Evolutionary conservation across 2,329 filamentous ascomycete genomes (phyloP).

Genomic region (Diaporthe longicolla): DNA sequence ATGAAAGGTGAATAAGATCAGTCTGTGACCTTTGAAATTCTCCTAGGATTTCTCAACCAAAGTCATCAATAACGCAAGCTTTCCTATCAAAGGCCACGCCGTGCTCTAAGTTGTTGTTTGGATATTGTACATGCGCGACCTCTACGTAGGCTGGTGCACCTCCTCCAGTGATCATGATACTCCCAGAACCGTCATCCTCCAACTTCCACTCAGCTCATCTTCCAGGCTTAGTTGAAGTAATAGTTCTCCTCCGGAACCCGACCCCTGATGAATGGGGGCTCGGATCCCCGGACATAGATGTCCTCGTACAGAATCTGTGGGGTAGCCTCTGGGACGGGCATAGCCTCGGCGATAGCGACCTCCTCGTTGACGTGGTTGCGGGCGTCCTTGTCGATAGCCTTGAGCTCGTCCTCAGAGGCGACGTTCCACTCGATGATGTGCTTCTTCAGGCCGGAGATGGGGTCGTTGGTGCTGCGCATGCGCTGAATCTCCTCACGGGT

Average conservation of each 20-base stretch:
- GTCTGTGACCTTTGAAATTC: background rate
- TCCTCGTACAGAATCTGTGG: slow-evolving; percentile 93
- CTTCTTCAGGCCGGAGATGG: slow-evolving; percentile 97
- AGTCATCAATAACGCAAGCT: slow-evolving; percentile 32
- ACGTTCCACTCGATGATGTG: slow-evolving; percentile 98
- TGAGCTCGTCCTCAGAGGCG: slow-evolving; percentile 93
- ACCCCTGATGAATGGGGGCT: slow-evolving; percentile 90
- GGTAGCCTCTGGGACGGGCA: slow-evolving; percentile 83
- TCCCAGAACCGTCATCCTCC: slow-evolving; percentile 13
- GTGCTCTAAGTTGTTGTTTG: slow-evolving; percentile 37
- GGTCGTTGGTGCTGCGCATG: slow-evolving; percentile 99
- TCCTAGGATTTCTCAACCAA: background rate
- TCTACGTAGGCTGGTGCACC: slow-evolving; percentile 16
- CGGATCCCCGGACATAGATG: slow-evolving; percentile 90
- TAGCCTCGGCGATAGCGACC: slow-evolving; percentile 90
- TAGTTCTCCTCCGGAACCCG: slow-evolving; percentile 93
- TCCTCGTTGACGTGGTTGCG: slow-evolving; percentile 88
- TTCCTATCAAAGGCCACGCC: slow-evolving; percentile 29
- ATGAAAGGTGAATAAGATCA: background rate
- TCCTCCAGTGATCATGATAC: slow-evolving; percentile 6
- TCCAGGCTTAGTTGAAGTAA: slow-evolving; percentile 76
- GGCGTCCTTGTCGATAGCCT: slow-evolving; percentile 94
- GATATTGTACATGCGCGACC: slow-evolving; percentile 43
- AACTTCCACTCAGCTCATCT: slow-evolving; percentile 42
- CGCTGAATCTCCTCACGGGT: slow-evolving; percentile 99